These are phyloP conservation scores for Teunomyces tritomae DNA, from an alignment of 805 yeast genomes.

Conservation along the genomic window DNA sequence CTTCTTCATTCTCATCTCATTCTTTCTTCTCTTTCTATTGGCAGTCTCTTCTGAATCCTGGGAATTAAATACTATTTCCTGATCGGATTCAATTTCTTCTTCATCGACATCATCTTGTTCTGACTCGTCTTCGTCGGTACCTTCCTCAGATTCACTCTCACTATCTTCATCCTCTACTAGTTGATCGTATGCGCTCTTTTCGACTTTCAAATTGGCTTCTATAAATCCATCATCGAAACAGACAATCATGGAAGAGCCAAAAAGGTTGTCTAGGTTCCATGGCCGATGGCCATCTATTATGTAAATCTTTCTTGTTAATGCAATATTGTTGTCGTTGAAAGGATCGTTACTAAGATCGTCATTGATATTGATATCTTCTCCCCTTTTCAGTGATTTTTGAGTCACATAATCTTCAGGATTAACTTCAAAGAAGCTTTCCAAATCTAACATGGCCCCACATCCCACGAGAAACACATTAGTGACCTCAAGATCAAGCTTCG, in stretches of 20 bases:
- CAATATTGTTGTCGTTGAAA: constrained; percentile 12
- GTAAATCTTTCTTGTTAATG: constrained; percentile 59
- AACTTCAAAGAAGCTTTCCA: constrained; percentile 70
- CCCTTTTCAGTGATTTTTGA: constrained; percentile 11
- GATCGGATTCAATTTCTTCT: constrained; percentile 20
- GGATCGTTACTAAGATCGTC: constrained; percentile 19
- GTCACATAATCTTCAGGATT: constrained; percentile 51
- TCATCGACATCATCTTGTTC: constrained; percentile 29
- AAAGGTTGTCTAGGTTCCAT: constrained; percentile 91
- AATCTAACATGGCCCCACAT: constrained; percentile 89
- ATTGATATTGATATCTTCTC: constrained; percentile 19
- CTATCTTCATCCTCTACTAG: constrained; percentile 41
- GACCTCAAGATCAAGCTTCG: constrained; percentile 68
- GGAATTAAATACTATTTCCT: constrained; percentile 14
- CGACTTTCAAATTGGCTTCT: constrained; percentile 54
- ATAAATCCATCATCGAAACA: constrained; percentile 88
- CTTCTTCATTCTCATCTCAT: constrained; percentile 26
- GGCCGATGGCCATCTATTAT: constrained; percentile 92
- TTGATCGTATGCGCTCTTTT: constrained; percentile 59
- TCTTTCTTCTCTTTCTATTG: constrained; percentile 25
- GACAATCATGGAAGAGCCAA: constrained; percentile 71
- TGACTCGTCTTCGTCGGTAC: constrained; percentile 31
- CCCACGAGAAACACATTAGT: constrained; percentile 78
- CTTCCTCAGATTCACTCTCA: constrained; percentile 35
- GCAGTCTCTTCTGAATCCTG: constrained; percentile 25